These are phyloP conservation scores for Cystobasidium onofrii DNA, from an alignment of 768 basidiomycete species.

Conservation along the genomic window DNA sequence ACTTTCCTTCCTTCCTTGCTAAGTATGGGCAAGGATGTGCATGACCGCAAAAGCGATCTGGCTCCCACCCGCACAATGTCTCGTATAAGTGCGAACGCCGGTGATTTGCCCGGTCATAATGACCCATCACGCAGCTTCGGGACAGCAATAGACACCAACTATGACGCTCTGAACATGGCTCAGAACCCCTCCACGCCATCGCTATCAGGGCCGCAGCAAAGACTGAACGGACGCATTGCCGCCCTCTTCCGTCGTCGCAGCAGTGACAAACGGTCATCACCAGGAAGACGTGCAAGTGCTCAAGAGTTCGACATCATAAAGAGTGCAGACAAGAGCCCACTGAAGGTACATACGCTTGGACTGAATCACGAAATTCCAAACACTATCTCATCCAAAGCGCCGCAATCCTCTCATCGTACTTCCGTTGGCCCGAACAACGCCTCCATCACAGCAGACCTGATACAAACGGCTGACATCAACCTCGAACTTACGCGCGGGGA, in stretches of 20 bases:
- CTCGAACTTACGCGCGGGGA: too few species aligned
- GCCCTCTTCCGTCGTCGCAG: conserved; percentile 5
- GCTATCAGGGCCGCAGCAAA: neutral
- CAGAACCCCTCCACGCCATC: conserved; percentile 11
- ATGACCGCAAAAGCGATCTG: neutral
- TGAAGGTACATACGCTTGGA: too few species aligned
- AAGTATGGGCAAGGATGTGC: neutral
- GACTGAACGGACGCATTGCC: conserved; percentile 14
- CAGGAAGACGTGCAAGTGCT: neutral
- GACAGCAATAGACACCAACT: neutral
- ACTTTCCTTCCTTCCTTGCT: conserved; percentile 8
- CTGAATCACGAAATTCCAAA: too few species aligned
- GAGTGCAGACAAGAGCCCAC: neutral
- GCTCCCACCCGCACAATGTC: neutral
- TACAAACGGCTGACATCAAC: too few species aligned
- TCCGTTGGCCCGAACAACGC: neutral
- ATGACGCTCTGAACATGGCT: neutral
- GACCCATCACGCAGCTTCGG: neutral
- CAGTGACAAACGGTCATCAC: neutral
- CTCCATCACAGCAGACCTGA: neutral
- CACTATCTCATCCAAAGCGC: neutral
- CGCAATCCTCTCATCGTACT: neutral
- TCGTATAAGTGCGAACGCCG: neutral
- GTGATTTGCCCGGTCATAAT: neutral
- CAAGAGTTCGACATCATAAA: neutral